A percentile compares a stretch with the other conserved stretches of the same genome.
These are phyloP conservation scores for Chrysoporthe cubensis DNA, from an alignment of 2,329 filamentous ascomycete species.

Conservation along the genomic window DNA sequence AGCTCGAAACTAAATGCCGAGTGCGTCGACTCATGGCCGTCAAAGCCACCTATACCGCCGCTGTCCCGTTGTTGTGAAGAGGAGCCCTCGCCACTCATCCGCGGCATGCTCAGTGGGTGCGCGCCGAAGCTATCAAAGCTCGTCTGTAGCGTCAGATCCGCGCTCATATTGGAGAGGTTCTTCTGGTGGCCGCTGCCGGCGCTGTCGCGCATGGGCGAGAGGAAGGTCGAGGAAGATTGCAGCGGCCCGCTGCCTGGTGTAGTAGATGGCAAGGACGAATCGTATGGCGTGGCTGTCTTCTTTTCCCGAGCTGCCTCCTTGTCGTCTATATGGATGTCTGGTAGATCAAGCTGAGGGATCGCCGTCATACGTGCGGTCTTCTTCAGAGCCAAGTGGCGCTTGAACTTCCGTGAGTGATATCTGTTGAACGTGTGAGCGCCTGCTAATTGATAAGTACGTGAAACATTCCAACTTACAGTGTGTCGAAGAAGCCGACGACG, in stretches of 20 bases:
- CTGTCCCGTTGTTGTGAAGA: slow-evolving; percentile 40
- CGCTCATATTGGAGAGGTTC: slow-evolving; percentile 47
- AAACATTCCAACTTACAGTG: slow-evolving; percentile 59
- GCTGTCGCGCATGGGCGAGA: slow-evolving; percentile 41
- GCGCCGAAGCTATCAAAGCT: slow-evolving; percentile 36
- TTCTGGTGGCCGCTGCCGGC: slow-evolving; percentile 41
- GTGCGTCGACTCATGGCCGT: slow-evolving; percentile 46
- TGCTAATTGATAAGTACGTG: not conserved
- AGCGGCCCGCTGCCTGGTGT: slow-evolving; percentile 31
- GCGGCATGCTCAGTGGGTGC: slow-evolving; percentile 60
- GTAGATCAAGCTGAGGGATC: slow-evolving; percentile 79
- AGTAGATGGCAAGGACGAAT: slow-evolving; percentile 25
- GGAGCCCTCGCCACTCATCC: slow-evolving; percentile 38
- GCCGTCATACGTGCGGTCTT: slow-evolving; percentile 75
- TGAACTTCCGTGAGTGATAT: slow-evolving; percentile 84
- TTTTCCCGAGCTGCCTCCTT: slow-evolving; percentile 52
- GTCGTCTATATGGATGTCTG: slow-evolving; percentile 89
- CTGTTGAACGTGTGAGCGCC: slow-evolving; percentile 39
- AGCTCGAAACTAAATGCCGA: slow-evolving; percentile 65
- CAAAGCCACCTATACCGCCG: slow-evolving; percentile 27
- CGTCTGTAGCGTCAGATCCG: slow-evolving; percentile 49
- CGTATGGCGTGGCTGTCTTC: slow-evolving; percentile 17
- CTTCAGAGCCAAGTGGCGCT: slow-evolving; percentile 73
- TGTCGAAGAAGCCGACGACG: slow-evolving; percentile 95
- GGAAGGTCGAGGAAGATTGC: slow-evolving; percentile 36